Percentiles rank a stretch among this genome's conserved stretches.
phyloP scores from a whole-genome alignment of 306 rosid genomes.

The Trifolium dubium region DNA sequence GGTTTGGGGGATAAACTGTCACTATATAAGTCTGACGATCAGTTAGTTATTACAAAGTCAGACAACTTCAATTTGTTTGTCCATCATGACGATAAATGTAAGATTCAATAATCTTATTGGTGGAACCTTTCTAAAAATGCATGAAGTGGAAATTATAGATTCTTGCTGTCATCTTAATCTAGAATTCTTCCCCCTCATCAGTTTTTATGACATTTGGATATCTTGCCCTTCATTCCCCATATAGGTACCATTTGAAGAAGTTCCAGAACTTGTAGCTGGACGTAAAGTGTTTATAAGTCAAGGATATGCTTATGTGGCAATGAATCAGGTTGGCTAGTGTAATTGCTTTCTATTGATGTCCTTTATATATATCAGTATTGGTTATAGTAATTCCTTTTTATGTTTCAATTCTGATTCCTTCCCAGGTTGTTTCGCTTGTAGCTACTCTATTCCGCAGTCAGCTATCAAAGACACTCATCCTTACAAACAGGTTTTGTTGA shows the following conservation, averaged over 20 bases:
- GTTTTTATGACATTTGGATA: constrained; percentile 29
- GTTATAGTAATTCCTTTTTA: constrained; percentile 24
- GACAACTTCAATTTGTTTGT: constrained; percentile 6
- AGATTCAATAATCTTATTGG: constrained; percentile 27
- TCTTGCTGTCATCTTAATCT: constrained; percentile 14
- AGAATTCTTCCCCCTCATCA: constrained; percentile 9
- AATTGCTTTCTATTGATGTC: constrained; percentile 31
- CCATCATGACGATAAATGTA: constrained; percentile 9
- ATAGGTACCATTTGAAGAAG: constrained; percentile 95
- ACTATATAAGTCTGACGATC: background rate
- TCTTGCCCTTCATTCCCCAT: constrained; percentile 29
- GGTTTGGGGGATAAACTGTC: background rate
- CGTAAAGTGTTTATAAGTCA: constrained; percentile 76
- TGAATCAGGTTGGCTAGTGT: constrained; percentile 71
- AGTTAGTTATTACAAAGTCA: background rate
- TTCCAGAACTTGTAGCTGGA: constrained; percentile 92
- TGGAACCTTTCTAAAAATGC: constrained; percentile 11
- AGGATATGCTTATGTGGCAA: constrained; percentile 85
- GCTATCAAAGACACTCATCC: constrained; percentile 76
- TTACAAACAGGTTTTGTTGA: constrained; percentile 78
- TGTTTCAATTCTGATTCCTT: constrained; percentile 37
- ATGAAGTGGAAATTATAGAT: constrained; percentile 13
- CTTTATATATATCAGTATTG: constrained; percentile 23
- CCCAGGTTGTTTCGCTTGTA: constrained; percentile 79
- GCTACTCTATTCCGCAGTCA: constrained; percentile 82